These are phyloP conservation scores for Coniochaeta sp. DNA, from an alignment of 2,329 filamentous ascomycete genomes.

Conservation along the genomic window DNA sequence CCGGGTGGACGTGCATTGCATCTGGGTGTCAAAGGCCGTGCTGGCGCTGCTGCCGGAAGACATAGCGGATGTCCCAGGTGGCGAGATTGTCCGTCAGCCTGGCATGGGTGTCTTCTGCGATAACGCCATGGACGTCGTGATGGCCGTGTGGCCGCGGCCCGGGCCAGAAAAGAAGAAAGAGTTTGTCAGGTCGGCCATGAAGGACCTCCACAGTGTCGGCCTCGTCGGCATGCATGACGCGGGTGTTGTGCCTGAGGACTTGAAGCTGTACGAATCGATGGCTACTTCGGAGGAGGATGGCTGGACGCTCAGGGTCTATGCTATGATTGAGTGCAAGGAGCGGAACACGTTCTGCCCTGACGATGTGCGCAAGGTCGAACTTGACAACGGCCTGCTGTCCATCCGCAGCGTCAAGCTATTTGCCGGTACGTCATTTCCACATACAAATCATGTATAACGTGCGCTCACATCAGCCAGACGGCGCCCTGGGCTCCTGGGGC, in stretches of 20 bases:
- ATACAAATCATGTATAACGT: neutral
- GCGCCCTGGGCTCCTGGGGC: conserved; percentile 64
- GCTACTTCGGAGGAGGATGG: conserved; percentile 26
- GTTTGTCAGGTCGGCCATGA: conserved; percentile 54
- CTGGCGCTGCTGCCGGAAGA: conserved; percentile 49
- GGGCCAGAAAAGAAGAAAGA: conserved; percentile 40
- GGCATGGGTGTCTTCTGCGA: conserved; percentile 65
- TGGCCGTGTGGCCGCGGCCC: conserved; percentile 49
- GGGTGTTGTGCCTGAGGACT: conserved; percentile 47
- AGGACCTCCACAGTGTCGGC: conserved; percentile 53
- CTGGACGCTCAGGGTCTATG: conserved; percentile 57
- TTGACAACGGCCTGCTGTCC: conserved; percentile 40
- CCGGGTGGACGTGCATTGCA: conserved; percentile 62
- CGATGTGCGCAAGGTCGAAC: conserved; percentile 34
- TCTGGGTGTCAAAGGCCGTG: conserved; percentile 60
- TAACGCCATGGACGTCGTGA: conserved; percentile 60
- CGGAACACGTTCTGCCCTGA: conserved; percentile 57
- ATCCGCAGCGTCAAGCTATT: conserved; percentile 63
- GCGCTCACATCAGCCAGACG: conserved; percentile 36
- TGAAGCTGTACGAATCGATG: conserved; percentile 47
- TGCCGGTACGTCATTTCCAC: conserved; percentile 37
- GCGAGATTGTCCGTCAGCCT: conserved; percentile 53
- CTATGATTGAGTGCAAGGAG: conserved; percentile 59
- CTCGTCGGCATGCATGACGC: conserved; percentile 65
- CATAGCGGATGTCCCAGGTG: conserved; percentile 49